Evolutionary conservation across 2,329 filamentous ascomycete species (phyloP).

Genomic region (Botrytis porri): DNA sequence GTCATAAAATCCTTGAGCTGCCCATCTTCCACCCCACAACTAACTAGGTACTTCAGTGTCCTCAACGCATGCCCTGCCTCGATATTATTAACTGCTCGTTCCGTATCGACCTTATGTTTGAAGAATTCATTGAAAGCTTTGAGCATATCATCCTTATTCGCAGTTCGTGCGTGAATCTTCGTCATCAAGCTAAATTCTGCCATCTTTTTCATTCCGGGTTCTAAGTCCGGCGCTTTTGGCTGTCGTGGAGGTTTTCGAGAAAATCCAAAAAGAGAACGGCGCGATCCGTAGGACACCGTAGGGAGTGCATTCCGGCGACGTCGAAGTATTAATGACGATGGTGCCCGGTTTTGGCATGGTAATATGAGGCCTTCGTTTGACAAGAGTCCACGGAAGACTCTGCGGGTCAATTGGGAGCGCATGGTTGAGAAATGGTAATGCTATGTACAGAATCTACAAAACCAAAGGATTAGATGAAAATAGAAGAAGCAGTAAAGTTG

Average conservation of each 20-base stretch:
- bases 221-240: constrained; percentile 60
- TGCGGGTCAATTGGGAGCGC: constrained; percentile 59
- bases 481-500: neutral
- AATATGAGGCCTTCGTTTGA: constrained; percentile 45
- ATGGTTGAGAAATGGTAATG: constrained; percentile 39
- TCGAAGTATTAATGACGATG: constrained; percentile 33
- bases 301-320: constrained; percentile 23
- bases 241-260: constrained; percentile 58
- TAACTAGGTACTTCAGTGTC: constrained; percentile 60
- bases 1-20: constrained; percentile 23
- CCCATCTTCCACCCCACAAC: constrained; percentile 23
- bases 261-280: constrained; percentile 53
- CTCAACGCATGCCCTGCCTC: constrained; percentile 60
- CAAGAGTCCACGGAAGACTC: constrained; percentile 56
- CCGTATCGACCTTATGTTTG: constrained; percentile 48
- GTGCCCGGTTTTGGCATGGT: constrained; percentile 34
- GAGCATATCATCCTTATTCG: constrained; percentile 59
- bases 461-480: neutral
- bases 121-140: constrained; percentile 66
- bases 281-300: constrained; percentile 37
- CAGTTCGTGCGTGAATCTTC: constrained; percentile 62
- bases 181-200: constrained; percentile 64
- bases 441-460: constrained; percentile 23
- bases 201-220: constrained; percentile 70
- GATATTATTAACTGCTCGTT: constrained; percentile 57